Base-by-base conservation (phyloP, 345 rosid species). In the Conringia planisiliqua region DNA sequence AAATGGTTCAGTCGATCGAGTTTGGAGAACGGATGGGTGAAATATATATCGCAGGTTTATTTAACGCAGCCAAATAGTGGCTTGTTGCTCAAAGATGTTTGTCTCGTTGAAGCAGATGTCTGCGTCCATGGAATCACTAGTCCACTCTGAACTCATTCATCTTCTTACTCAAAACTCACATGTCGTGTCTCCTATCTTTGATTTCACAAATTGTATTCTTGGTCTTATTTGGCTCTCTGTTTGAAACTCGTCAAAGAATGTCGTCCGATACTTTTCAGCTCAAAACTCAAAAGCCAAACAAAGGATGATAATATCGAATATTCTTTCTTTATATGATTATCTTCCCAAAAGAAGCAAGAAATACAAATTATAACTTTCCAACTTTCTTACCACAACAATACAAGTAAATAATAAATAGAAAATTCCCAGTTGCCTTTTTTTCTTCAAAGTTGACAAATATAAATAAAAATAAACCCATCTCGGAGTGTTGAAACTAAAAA, bases 51-150 rank as follows among this genome's bases (percentile, higher is more conserved):
- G 3, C 27, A 64, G 72, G 80, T 35, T 33, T 71, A 77, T 55
- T 64, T 77, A 7, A 54, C 50, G 10, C 75, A 77, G 36, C 76
- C 80, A 44, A 77, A 57, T 22, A 77, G 76, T 77, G 80, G 80
- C 11, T n/a, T 77, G 52, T 57, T 77, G 54, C 66, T 77, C n/a
- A 70, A 63, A 64, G 80, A 77, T 65, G 39, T 36, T 18, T 70
- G 80, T 70, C 52, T 77, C 9, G 32, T 77, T 55, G 80, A 70
- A 47, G 80, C 80, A 33, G 76, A 77, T 62, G 76, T 77, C 65
- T 70, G 44, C 18, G 60, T 77, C 47, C 80, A 43, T 77, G 80
- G 71, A 46, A 29, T 57, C 65, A 46, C 58, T 58, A 56, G 39
- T 47, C 20, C 67, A 35, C 67, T 77, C 60, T 77, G 35, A 69